Base-by-base conservation (phyloP, 768 basidiomycete genomes). In the Cystobasidium tubakii region DNA sequence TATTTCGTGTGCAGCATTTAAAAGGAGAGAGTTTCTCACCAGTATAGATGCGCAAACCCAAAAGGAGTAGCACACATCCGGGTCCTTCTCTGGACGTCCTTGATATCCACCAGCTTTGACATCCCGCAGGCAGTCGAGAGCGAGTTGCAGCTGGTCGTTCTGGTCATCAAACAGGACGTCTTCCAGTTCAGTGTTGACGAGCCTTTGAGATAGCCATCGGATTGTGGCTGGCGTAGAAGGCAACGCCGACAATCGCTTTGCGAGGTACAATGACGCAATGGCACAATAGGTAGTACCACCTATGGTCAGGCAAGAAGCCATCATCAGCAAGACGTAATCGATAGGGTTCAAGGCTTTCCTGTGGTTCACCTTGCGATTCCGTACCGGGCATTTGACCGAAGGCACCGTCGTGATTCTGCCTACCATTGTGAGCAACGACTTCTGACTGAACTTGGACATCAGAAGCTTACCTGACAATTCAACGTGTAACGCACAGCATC, bases 231-330 rank as follows among this genome's bases (percentile, higher is more conserved):
- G 78, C 54, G 83, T 84, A 75, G 89, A 54, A 77, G 78, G 62
- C 67, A 44, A 78, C 55, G n/a, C 76, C 29, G 77, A 76, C 71
- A 65, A 75, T 43, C 66, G 81, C 70, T 83, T 81, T 64, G 84
- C 83, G 65, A 91, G 84, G 70, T 86, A 80, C 15, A 94, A 84
- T 0, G 89, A 85, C 0, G 93, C 92, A 31, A 96, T 80, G 0
- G 90, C 89, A 77, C 90, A 94, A 81, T 97, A 98, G 0, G 95
- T 96, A 21, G 92, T 90, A 7, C 95, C 95, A 23, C 94, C 93
- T 92, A 76, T 15, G 17, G 55, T n/a, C 6, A 54, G 17, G 27
- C n/a, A 67, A 60, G 39, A 66, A 46, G 43, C 27, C 10, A 17
- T n/a, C 46, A 17, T 43, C 53, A 23, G 19, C 1, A 12, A 19